Evolutionary conservation across 2,329 filamentous ascomycete species (phyloP).

Genomic region (Cadophora gregata): DNA sequence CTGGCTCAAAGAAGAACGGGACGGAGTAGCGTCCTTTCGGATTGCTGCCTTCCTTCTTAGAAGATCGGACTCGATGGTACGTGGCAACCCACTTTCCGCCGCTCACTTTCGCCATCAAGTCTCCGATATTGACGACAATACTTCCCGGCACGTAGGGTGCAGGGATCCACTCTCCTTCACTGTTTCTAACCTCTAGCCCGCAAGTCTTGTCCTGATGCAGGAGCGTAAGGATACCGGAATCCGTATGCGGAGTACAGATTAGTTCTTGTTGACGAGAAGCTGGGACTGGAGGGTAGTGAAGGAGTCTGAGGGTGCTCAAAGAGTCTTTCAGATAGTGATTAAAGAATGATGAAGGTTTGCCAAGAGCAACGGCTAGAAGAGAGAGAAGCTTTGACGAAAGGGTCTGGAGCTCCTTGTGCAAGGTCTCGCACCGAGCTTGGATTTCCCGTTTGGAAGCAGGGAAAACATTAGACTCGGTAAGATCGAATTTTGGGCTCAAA

Average conservation of each 20-base stretch:
- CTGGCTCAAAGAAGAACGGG: conserved; percentile 56
- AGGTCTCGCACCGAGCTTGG: conserved; percentile 43
- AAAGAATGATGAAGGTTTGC: conserved; percentile 49
- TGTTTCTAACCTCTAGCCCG: conserved; percentile 54
- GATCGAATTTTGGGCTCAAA: conserved; percentile 43
- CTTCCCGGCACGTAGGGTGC: conserved; percentile 53
- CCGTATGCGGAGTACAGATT: conserved; percentile 49
- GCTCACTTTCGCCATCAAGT: conserved; percentile 44
- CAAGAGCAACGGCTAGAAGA: conserved; percentile 48
- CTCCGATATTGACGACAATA: conserved; percentile 56
- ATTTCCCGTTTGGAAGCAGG: conserved; percentile 39
- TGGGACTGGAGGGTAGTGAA: conserved; percentile 50
- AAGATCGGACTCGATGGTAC: conserved; percentile 50
- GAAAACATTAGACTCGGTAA: conserved; percentile 51
- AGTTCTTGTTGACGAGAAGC: conserved; percentile 35
- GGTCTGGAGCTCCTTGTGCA: conserved; percentile 49
- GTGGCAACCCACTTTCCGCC: conserved; percentile 53
- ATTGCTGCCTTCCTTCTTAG: conserved; percentile 28
- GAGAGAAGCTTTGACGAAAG: conserved; percentile 48
- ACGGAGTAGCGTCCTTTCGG: conserved; percentile 46
- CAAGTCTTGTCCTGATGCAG: conserved; percentile 54
- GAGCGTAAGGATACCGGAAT: conserved; percentile 54
- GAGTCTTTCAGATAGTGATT: conserved; percentile 49
- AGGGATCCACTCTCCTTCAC: conserved; percentile 54
- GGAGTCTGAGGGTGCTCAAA: conserved; percentile 51